These are phyloP conservation scores for Phalaenopsis hybrid DNA, from an alignment of 116 monocot species.

Conservation along the genomic window DNA sequence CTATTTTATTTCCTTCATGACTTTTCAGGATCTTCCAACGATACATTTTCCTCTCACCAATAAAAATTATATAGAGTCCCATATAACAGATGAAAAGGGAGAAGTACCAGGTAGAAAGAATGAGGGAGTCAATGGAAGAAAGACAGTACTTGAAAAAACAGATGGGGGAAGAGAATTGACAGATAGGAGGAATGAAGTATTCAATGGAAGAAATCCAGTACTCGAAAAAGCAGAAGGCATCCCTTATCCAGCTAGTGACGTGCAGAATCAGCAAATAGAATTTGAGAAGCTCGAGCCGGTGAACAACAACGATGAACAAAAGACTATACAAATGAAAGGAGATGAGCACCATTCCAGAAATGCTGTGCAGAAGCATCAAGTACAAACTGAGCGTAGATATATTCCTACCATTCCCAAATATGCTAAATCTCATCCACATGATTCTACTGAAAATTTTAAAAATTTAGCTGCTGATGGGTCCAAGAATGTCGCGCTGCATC, in stretches of 20 bases:
- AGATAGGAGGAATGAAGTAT: conserved; percentile 1
- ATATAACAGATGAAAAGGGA: not conserved
- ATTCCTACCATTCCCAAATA: too few species aligned
- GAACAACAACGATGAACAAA: not conserved
- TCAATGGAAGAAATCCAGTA: not conserved
- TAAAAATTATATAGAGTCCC: not conserved
- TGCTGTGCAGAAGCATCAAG: not conserved
- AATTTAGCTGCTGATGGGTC: conserved; percentile 8
- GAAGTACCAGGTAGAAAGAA: not conserved
- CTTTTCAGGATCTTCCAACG: conserved; percentile 1
- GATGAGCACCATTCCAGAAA: conserved; percentile 6
- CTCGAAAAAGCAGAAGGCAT: not conserved
- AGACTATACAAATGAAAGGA: conserved; percentile 11
- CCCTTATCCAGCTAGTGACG: not conserved
- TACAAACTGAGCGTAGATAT: too few species aligned
- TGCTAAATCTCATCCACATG: not conserved
- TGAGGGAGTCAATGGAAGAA: conserved; percentile 2
- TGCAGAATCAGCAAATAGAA: conserved; percentile 5
- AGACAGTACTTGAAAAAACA: not conserved
- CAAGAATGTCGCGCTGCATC: conserved; percentile 12
- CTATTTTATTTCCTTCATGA: not conserved
- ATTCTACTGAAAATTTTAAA: conserved; percentile 9
- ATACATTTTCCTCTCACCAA: not conserved
- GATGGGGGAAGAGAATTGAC: not conserved
- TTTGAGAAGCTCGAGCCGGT: not conserved